phyloP scores from a whole-genome alignment of 805 yeast species.

The Priceomyces melissophilus region DNA sequence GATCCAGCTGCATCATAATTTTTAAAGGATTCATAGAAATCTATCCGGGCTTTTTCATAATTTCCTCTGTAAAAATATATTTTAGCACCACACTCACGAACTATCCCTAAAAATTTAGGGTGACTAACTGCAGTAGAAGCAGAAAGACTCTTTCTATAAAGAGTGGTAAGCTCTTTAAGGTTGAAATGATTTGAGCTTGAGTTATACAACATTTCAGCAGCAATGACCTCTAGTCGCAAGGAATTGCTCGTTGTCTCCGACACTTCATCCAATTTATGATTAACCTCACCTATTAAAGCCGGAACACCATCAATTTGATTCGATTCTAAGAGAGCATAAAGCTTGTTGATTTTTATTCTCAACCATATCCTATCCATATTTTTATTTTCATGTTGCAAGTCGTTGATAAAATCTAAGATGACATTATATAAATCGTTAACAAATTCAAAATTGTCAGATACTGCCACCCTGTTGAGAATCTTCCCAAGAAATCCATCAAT shows the following conservation, averaged over 20 bases:
- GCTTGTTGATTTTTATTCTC: slow-evolving; percentile 44
- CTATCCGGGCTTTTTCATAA: slow-evolving; percentile 60
- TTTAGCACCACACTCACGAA: slow-evolving; percentile 73
- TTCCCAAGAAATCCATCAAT: slow-evolving; percentile 38
- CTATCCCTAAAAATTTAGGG: slow-evolving; percentile 69
- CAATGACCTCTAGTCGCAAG: slow-evolving; percentile 58
- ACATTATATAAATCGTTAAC: slow-evolving; percentile 29
- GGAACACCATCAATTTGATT: slow-evolving; percentile 31
- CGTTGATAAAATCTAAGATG: slow-evolving; percentile 23
- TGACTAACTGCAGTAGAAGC: slow-evolving; percentile 68
- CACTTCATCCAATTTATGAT: slow-evolving; percentile 31
- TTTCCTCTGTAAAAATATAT: slow-evolving; percentile 58
- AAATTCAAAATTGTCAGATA: slow-evolving; percentile 24
- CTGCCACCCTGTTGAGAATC: slow-evolving; percentile 31
- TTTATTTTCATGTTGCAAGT: slow-evolving; percentile 13
- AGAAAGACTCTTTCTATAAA: slow-evolving; percentile 42
- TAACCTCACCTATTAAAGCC: slow-evolving; percentile 31
- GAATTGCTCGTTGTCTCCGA: slow-evolving; percentile 46
- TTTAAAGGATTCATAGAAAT: slow-evolving; percentile 50
- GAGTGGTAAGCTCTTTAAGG: slow-evolving; percentile 38
- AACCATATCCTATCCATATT: slow-evolving; percentile 43
- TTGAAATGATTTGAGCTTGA: slow-evolving; percentile 34
- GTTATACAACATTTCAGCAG: slow-evolving; percentile 59
- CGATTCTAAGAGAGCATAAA: slow-evolving; percentile 33
- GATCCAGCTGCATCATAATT: slow-evolving; percentile 45